Conservation (phyloP, 2,329 filamentous ascomycete genomes). For the Coniochaeta prunicola region DNA sequence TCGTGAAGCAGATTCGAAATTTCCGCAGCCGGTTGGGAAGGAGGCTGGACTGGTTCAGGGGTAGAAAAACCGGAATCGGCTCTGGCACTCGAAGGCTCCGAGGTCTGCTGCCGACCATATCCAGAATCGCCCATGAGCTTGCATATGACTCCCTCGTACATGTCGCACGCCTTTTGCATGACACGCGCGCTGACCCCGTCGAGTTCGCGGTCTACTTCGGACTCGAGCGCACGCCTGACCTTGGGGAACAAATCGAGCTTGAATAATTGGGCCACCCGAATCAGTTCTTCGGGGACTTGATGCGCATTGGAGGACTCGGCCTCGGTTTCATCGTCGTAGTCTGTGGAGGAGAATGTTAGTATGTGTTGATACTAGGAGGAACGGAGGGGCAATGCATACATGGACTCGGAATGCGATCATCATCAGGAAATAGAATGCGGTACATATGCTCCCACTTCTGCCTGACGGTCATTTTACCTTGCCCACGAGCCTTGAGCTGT, state of each 20-base stretch:
- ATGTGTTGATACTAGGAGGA: not conserved
- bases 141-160: conserved; percentile 14
- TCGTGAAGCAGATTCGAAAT: not conserved
- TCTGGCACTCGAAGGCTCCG: not conserved
- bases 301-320: conserved; percentile 7
- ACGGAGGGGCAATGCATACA: conserved; percentile 9
- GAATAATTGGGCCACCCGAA: conserved; percentile 16
- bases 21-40: not conserved
- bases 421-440: conserved; percentile 13
- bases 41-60: not conserved
- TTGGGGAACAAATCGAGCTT: conserved; percentile 24
- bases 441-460: conserved; percentile 18
- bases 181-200: conserved; percentile 17
- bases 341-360: conserved; percentile 12
- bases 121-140: conserved; percentile 8
- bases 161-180: conserved; percentile 13
- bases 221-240: conserved; percentile 23
- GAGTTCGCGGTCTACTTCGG: conserved; percentile 16
- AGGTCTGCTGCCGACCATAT: not conserved
- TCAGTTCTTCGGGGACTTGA: conserved; percentile 14
- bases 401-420: conserved; percentile 11
- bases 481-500: conserved; percentile 12
- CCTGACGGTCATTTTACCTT: conserved; percentile 7
- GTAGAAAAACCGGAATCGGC: not conserved
- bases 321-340: conserved; percentile 20